Evolutionary conservation across 2,329 filamentous ascomycete species (phyloP), one percentile per base, ranked within the genome.

Genomic region (Epichloe gansuensis): DNA sequence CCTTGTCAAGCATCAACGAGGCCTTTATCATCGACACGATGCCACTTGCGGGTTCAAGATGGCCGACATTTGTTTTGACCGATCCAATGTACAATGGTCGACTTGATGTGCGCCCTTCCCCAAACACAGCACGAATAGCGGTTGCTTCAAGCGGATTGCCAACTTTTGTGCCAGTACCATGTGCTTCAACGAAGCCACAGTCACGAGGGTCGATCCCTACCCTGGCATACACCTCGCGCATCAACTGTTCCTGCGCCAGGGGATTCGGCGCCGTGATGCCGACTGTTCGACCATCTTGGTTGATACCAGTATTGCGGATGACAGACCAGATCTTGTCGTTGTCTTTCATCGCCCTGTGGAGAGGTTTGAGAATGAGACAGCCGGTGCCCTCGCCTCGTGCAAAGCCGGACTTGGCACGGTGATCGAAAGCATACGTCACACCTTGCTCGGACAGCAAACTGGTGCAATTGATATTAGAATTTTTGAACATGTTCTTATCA

Each of bases 331-430:
- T 75, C 2, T 71, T 68, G 58, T 84, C 78, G 25, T 75, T 75
- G 55, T 80, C 78, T 42, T 61, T 64, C 27, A 80, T 60, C 2
- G 80, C 80, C 53, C 76, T 70, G 36, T 73, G 69, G 0, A 83
- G 67, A 1, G 71, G 72, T 64, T 84, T 84, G 12, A 84, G 60
- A 11, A 82, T 61, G 3, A 84, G 57, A 48, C 75, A 69, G 6
- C 69, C 77, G 21, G 74, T 72, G 4, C 79, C 81, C 57, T 84
- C 81, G 8, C 78, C 81, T 9, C 81, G 73, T 0, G 74, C 79
- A 57, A 81, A 85, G 0, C 82, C 82, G 40, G 34, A 57, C 21
- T 61, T 45, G 47, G 60, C 61, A 51, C 60, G 47, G 53, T 64
- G 54, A 57, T 66, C 54, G 39, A 60, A 57, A 46, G 75, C 75